A percentile compares a stretch with the other conserved stretches of the same genome.
phyloP scores from a whole-genome alignment of 768 basidiomycete species.

The Lactarius hengduanensis region DNA sequence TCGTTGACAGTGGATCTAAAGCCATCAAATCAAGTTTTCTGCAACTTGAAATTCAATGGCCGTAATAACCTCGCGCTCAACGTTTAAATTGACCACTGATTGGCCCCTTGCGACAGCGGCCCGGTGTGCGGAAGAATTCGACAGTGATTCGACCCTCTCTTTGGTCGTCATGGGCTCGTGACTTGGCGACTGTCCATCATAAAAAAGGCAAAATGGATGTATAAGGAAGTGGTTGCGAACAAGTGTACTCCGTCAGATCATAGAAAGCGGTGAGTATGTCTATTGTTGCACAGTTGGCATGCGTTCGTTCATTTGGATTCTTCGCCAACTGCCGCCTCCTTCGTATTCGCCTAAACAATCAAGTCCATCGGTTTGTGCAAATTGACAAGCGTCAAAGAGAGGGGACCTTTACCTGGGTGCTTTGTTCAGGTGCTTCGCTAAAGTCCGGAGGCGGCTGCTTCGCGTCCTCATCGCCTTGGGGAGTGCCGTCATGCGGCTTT shows the following conservation, averaged over 20 bases:
- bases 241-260: background rate
- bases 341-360: constrained; percentile 10
- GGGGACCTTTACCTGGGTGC: constrained; percentile 18
- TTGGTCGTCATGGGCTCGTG: background rate
- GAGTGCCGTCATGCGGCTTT: constrained; percentile 28
- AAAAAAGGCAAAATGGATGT: background rate
- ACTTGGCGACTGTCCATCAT: background rate
- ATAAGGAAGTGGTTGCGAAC: constrained; percentile 1
- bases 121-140: too few species aligned
- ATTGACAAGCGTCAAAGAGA: background rate
- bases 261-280: constrained; percentile 2
- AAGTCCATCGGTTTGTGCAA: background rate
- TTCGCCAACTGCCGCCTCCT: constrained; percentile 3
- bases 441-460: constrained; percentile 26
- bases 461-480: constrained; percentile 26
- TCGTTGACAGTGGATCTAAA: background rate
- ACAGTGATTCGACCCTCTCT: too few species aligned
- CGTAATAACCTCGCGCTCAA: too few species aligned
- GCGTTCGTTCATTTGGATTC: constrained; percentile 6
- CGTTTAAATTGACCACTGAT: too few species aligned
- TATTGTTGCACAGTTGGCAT: constrained; percentile 15
- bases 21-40: too few species aligned
- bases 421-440: constrained; percentile 27
- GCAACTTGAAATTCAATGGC: too few species aligned
- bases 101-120: too few species aligned